Conservation (phyloP, 2,329 filamentous ascomycete species). For the Ascochyta fabae region DNA sequence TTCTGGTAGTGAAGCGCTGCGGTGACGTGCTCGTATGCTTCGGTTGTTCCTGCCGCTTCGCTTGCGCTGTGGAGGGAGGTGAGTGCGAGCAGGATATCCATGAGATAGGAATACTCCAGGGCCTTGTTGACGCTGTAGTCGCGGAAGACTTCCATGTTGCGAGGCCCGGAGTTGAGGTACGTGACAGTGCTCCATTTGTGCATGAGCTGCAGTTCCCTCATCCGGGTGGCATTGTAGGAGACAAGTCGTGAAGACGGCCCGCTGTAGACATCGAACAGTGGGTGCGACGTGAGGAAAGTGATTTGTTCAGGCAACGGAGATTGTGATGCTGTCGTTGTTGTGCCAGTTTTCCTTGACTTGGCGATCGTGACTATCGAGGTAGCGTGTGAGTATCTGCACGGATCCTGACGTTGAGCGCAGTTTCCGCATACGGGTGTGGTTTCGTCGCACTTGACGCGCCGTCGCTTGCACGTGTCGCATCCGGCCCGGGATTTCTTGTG, state of each 20-base stretch:
- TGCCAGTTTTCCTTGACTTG: background rate
- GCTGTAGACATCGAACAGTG: background rate
- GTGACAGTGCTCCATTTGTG: constrained; percentile 20
- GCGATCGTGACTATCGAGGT: background rate
- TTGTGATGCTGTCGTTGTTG: background rate
- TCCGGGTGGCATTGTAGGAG: constrained; percentile 3
- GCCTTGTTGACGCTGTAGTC: constrained; percentile 13
- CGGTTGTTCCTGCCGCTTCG: background rate
- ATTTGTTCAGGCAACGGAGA: background rate
- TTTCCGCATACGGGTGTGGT: constrained; percentile 1
- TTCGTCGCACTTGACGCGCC: constrained; percentile 24
- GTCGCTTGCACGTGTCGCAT: constrained; percentile 18
- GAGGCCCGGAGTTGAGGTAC: constrained; percentile 3
- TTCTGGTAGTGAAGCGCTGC: constrained; percentile 8
- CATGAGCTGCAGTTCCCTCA: constrained; percentile 21
- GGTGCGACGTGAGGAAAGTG: background rate
- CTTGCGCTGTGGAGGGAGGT: constrained; percentile 17
- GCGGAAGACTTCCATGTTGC: constrained; percentile 13
- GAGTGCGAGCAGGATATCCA: constrained; percentile 18
- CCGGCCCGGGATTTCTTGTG: constrained; percentile 22
- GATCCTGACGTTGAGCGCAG: constrained; percentile 15
- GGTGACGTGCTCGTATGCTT: constrained; percentile 1
- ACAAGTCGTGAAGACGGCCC: background rate
- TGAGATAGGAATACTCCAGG: constrained; percentile 17
- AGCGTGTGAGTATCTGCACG: constrained; percentile 8